Evolutionary conservation across 2,329 filamentous ascomycete genomes (phyloP).

Genomic region (Aspergillus sergii): DNA sequence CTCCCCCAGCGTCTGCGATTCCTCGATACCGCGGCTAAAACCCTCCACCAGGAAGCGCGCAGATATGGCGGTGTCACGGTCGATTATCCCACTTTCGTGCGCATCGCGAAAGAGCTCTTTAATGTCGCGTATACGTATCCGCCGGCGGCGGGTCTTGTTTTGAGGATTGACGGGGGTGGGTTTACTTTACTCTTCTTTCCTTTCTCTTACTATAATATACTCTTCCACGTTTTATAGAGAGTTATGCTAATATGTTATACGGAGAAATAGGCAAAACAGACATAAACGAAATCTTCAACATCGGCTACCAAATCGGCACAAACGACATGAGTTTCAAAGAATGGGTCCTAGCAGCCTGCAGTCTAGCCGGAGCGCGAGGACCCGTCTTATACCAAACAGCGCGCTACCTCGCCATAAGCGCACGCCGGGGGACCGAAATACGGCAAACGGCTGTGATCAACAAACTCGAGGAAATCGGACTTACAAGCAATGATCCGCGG

Average conservation of each 20-base stretch:
- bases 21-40: conserved; percentile 1
- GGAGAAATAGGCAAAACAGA: conserved; percentile 14
- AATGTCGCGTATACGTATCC: conserved; percentile 5
- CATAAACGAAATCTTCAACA: conserved; percentile 28
- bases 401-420: conserved; percentile 6
- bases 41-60: neutral
- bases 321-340: conserved; percentile 9
- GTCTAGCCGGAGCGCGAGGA: conserved; percentile 23
- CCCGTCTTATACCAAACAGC: conserved; percentile 21
- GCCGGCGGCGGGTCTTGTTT: conserved; percentile 12
- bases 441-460: conserved; percentile 11
- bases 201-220: too few species aligned
- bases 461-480: conserved; percentile 27
- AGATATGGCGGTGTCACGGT: conserved; percentile 1
- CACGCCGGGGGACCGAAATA: neutral
- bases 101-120: conserved; percentile 20
- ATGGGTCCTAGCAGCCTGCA: conserved; percentile 27
- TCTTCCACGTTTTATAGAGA: too few species aligned
- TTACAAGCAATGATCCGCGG: conserved; percentile 26
- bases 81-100: conserved; percentile 18
- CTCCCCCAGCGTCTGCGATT: neutral
- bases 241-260: neutral
- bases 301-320: conserved; percentile 19
- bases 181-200: too few species aligned
- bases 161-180: neutral